A percentile compares a stretch with the other conserved stretches of the same genome.
Conservation (phyloP, 1,139 yeast genomes). For the Kodamaea arcana region DNA sequence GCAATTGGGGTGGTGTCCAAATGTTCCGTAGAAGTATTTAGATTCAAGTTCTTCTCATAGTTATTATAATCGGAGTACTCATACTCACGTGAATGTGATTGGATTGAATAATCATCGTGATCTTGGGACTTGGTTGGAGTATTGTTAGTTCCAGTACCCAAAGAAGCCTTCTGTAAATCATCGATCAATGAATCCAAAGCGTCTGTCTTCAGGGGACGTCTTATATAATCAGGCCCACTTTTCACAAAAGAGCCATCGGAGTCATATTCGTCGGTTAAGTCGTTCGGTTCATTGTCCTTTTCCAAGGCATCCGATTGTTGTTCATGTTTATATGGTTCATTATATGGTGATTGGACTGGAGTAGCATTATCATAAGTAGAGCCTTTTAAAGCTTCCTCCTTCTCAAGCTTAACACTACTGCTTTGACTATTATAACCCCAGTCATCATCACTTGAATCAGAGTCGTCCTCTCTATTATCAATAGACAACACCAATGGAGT, state of each 20-base stretch:
- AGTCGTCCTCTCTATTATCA: conserved; percentile 16
- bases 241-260: not conserved
- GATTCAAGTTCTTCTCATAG: not conserved
- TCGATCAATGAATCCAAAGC: conserved; percentile 35
- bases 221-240: conserved; percentile 5
- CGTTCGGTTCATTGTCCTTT: not conserved
- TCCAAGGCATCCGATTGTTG: no score
- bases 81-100: conserved; percentile 23
- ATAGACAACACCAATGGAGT: conserved; percentile 25
- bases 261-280: not conserved
- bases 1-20: conserved; percentile 27
- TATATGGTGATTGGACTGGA: not conserved
- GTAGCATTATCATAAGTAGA: no score
- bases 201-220: conserved; percentile 14
- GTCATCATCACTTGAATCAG: conserved; percentile 19
- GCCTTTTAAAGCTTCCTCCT: no score
- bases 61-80: conserved; percentile 12
- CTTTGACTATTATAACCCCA: conserved; percentile 17
- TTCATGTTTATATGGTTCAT: no score
- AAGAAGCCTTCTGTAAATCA: conserved; percentile 29
- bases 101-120: conserved; percentile 16
- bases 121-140: not conserved
- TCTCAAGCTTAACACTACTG: conserved; percentile 11
- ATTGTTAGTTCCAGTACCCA: conserved; percentile 8
- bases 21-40: conserved; percentile 5